Percentiles rank a stretch among this genome's conserved stretches.
phyloP scores from a whole-genome alignment of 2,329 filamentous ascomycete genomes.

The Xylaria hypoxylon region DNA sequence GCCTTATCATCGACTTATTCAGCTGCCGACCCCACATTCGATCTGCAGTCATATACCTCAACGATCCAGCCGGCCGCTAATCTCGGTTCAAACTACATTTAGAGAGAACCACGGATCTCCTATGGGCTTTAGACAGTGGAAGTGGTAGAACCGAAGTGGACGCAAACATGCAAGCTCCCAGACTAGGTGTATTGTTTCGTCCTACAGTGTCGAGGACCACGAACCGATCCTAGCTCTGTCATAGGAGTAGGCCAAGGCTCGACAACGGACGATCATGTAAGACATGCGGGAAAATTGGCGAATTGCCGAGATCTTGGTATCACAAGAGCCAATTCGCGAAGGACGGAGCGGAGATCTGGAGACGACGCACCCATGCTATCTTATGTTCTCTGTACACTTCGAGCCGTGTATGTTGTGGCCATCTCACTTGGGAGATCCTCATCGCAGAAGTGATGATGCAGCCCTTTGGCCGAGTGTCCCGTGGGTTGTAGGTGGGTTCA shows the following conservation, averaged over 20 bases:
- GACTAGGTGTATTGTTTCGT: constrained; percentile 38
- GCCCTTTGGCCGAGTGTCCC: neutral
- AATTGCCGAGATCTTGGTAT: constrained; percentile 48
- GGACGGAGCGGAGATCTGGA: constrained; percentile 41
- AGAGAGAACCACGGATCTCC: constrained; percentile 9
- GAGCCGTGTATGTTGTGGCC: constrained; percentile 40
- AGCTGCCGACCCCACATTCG: constrained; percentile 14
- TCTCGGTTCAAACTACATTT: constrained; percentile 8
- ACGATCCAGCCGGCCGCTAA: constrained; percentile 6
- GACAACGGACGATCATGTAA: constrained; percentile 43
- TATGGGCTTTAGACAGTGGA: constrained; percentile 19
- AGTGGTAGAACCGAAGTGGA: constrained; percentile 35
- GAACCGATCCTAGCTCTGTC: constrained; percentile 35
- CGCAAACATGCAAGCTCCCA: constrained; percentile 44
- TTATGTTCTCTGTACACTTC: constrained; percentile 45
- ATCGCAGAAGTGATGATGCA: constrained; percentile 14
- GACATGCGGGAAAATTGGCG: constrained; percentile 49
- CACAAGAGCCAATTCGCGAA: constrained; percentile 41
- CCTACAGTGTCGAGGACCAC: constrained; percentile 36
- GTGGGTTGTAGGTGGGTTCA: neutral
- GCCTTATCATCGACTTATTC: constrained; percentile 8
- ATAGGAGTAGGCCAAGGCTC: constrained; percentile 35
- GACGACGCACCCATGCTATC: constrained; percentile 40
- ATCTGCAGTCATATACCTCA: constrained; percentile 16
- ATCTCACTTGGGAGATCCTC: constrained; percentile 11